Conservation (phyloP, 2,329 filamentous ascomycete species). For the Cladosporium sp. region DNA sequence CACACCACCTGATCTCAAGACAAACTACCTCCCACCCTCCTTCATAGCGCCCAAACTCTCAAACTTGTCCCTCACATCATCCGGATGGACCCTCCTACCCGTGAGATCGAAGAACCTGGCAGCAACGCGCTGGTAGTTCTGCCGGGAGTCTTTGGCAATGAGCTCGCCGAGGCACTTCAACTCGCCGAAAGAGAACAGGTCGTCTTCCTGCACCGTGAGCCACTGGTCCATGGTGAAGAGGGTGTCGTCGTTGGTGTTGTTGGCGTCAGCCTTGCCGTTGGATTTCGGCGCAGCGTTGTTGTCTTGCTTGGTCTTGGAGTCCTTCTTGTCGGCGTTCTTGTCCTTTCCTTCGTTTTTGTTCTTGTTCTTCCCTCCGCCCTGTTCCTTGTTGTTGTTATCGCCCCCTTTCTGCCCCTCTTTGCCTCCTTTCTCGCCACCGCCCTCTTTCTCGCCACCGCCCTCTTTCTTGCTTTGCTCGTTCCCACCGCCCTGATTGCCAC, state of each 20-base stretch:
- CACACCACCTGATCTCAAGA: too few species aligned
- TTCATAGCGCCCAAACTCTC: constrained; percentile 20
- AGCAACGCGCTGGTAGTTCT: constrained; percentile 44
- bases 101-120: constrained; percentile 48
- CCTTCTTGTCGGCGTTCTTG: constrained; percentile 19
- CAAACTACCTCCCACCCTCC: background rate
- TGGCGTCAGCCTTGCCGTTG: background rate
- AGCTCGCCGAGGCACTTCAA: constrained; percentile 42
- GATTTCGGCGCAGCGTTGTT: background rate
- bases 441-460: constrained; percentile 9
- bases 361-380: constrained; percentile 13
- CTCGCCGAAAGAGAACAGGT: constrained; percentile 35
- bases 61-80: constrained; percentile 42
- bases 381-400: constrained; percentile 18
- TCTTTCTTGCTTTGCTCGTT: constrained; percentile 4
- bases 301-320: too few species aligned
- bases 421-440: constrained; percentile 13
- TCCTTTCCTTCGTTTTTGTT: too few species aligned
- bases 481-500: constrained; percentile 25
- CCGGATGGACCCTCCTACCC: constrained; percentile 41
- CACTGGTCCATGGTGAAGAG: constrained; percentile 29
- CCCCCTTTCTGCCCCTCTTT: constrained; percentile 17
- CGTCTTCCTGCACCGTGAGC: constrained; percentile 30
- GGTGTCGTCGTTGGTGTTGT: constrained; percentile 18
- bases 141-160: constrained; percentile 37